A percentile compares a stretch with the other conserved stretches of the same genome.
Conservation (phyloP, 2,329 filamentous ascomycete species). For the Biscogniauxia marginata region DNA sequence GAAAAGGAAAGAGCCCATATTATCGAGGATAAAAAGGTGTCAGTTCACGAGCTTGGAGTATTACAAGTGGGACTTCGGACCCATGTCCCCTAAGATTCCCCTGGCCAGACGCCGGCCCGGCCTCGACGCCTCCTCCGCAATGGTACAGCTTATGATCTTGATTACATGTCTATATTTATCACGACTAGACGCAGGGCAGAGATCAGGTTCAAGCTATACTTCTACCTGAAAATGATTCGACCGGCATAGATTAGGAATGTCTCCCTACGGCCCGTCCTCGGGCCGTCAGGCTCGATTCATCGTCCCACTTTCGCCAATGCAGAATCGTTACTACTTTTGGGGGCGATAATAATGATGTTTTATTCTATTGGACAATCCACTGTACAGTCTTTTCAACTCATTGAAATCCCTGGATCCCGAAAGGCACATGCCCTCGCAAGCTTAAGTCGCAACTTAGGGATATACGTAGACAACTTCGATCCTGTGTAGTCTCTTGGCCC, state of each 20-base stretch:
- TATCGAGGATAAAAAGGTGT: too few relatives aligned
- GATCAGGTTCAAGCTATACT: neutral
- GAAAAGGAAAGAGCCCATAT: too few relatives aligned
- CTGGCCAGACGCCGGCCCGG: neutral
- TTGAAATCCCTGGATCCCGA: neutral
- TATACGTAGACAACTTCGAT: neutral
- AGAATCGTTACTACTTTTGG: neutral
- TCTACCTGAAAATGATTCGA: neutral
- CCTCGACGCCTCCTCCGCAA: neutral
- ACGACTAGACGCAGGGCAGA: neutral
- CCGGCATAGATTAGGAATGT: neutral
- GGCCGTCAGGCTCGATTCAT: neutral
- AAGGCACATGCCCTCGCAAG: neutral
- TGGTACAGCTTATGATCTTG: neutral
- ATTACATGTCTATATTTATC: neutral
- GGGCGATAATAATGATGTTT: neutral
- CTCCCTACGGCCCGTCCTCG: neutral
- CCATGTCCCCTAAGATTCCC: neutral
- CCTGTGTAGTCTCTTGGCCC: neutral
- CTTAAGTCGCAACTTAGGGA: neutral
- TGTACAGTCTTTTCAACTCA: neutral
- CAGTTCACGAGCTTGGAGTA: too few relatives aligned
- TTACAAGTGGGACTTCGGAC: too few relatives aligned
- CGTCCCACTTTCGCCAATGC: neutral
- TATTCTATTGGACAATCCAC: neutral